Conservation (phyloP, 2,329 filamentous ascomycete species). For the Ploettnerulaceae sp. region DNA sequence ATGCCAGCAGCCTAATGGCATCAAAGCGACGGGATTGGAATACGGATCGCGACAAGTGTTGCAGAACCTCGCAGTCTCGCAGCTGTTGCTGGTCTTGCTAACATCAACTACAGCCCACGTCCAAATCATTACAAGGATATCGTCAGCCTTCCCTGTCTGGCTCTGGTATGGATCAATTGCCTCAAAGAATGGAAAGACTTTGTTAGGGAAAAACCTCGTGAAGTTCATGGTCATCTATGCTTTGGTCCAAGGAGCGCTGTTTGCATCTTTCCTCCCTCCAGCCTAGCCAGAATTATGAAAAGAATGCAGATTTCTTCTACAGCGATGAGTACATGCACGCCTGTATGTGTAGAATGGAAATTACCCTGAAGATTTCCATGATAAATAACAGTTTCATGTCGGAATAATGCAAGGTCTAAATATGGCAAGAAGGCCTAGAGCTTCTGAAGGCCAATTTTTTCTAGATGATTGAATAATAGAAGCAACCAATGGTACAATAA, state of each 20-base stretch:
- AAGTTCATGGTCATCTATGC: slow-evolving; percentile 75
- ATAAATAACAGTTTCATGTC: too few species aligned
- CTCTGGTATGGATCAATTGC: slow-evolving; percentile 70
- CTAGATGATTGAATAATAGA: too few species aligned
- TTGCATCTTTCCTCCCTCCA: slow-evolving; percentile 86
- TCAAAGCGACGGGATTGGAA: neutral
- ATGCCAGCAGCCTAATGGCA: neutral
- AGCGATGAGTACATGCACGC: too few species aligned
- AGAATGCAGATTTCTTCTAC: too few species aligned
- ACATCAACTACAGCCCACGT: slow-evolving; percentile 82
- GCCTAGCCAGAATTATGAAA: slow-evolving; percentile 46
- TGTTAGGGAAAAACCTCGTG: slow-evolving; percentile 15
- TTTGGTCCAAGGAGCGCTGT: slow-evolving; percentile 75
- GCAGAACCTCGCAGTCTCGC: slow-evolving; percentile 59
- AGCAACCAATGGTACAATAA: too few species aligned
- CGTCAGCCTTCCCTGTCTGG: slow-evolving; percentile 85
- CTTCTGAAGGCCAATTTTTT: too few species aligned
- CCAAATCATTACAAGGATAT: slow-evolving; percentile 86
- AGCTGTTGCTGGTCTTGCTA: slow-evolving; percentile 65
- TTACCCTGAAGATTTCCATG: too few species aligned
- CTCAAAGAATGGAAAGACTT: slow-evolving; percentile 10
- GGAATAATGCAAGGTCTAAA: too few species aligned
- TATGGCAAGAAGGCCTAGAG: too few species aligned
- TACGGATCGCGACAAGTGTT: slow-evolving; percentile 19
- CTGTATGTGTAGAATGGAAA: too few species aligned